Base-by-base conservation (phyloP, 2,329 filamentous ascomycete species). In the Bipolaris zeicola region DNA sequence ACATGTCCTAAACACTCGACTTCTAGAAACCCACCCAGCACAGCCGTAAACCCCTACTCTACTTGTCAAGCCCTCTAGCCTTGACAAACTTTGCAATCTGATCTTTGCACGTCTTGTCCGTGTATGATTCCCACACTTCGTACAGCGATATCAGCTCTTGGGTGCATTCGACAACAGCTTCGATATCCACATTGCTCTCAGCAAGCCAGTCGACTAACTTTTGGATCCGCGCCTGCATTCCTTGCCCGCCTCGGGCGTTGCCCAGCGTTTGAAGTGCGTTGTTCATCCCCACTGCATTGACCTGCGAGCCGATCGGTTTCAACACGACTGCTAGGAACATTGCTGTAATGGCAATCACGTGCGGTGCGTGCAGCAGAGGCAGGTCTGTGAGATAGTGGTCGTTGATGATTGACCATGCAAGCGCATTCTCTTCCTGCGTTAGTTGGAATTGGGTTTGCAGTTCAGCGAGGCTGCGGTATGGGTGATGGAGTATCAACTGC, bases 91-190 rank as follows among this genome's bases (percentile, higher is more conserved):
- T 81, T 7, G 80, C 80, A 66, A 89, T 82, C 61, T 83, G 78
- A 60, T 89, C 87, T 72, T 86, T 88, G 68, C 85, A 87, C 13
- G 79, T 78, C 73, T 88, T 86, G 68, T 89, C 87, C 52, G 79
- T 85, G 69, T 87, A 89, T 57, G 80, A 80, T 63, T 89, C 87
- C 86, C 87, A 89, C 1, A 86, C 77, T 70, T 96, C 91, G 72
- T 96, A 96, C 61, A 96, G 85, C 3, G 91, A 93, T 50, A 97
- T 91, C 60, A 96, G 84, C 78, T 96, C 93, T 77, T 97, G 93
- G 0, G 91, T 94, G 69, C 90, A 92, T 76, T 96, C 91, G 48
- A 96, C 89, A 75, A 96, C 88, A 31, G 87, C 89, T 63, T 91
- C 87, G 68, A 96, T 89, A 67, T 96, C 91, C 41, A 96, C 86